Conservation (phyloP, 495 filamentous ascomycete genomes). For the Diplogelasinospora grovesii region DNA sequence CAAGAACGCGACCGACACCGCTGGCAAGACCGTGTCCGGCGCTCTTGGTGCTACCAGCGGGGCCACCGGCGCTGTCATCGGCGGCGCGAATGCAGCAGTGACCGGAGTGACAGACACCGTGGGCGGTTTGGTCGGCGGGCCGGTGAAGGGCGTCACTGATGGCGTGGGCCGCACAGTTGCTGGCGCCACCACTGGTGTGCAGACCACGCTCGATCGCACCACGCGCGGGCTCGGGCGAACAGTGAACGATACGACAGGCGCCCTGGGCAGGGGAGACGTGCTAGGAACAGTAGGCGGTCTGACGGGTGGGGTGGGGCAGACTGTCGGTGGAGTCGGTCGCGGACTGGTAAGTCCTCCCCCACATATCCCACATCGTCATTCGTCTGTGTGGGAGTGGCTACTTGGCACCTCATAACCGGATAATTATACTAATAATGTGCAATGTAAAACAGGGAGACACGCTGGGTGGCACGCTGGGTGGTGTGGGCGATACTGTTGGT, state of each 20-base stretch:
- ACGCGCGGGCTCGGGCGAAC: constrained; percentile 10
- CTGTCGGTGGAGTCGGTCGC: constrained; percentile 18
- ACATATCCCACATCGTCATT: not conserved
- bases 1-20: not conserved
- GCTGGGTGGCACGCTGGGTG: constrained; percentile 17
- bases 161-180: constrained; percentile 12
- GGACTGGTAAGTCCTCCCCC: constrained; percentile 11
- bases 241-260: constrained; percentile 16
- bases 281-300: constrained; percentile 18
- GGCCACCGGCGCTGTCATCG: not conserved
- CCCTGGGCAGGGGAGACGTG: constrained; percentile 18
- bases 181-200: constrained; percentile 8
- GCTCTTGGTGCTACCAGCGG: not conserved
- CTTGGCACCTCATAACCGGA: not conserved
- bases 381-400: constrained; percentile 15
- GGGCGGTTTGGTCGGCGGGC: constrained; percentile 5
- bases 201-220: constrained; percentile 8
- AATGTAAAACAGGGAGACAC: constrained; percentile 15
- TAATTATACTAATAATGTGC: not conserved
- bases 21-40: constrained; percentile 1
- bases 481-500: constrained; percentile 18
- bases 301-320: constrained; percentile 17
- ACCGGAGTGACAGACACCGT: constrained; percentile 11
- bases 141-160: constrained; percentile 1
- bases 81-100: not conserved